Evolutionary conservation across 2,329 filamentous ascomycete genomes (phyloP), one percentile per base, ranked within the genome.

Genomic region (Cordyceps javanica): DNA sequence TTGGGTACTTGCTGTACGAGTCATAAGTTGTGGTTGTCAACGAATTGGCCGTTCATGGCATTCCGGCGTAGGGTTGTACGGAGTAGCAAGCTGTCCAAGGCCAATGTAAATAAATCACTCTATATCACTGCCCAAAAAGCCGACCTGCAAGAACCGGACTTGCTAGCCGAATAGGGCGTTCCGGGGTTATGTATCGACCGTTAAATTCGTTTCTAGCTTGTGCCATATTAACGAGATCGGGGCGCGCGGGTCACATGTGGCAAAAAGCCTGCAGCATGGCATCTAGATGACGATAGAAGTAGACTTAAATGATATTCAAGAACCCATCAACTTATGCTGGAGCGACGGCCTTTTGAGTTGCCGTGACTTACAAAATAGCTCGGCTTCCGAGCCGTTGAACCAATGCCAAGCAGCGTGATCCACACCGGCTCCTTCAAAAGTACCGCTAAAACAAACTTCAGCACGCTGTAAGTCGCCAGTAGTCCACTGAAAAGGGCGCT

Each of bases 321-420:
- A 21, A 25, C 23, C 19, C 7, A 28, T 53, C 14, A 21, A n/a
- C 9, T n/a, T 30, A 14, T 38, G 44, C 10, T 42, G 28, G 39
- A 45, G 25, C 19, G 21, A 28, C 21, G 52, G 30, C 19, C 28
- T 21, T 54, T 54, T 45, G 26, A 52, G 11, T n/a, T 6, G 28
- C 25, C 11, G 19, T 21, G 14, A 48, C 52, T 21, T 46, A 28
- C 30, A 26, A 46, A 11, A 32, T 6, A 16, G 9, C 52, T 55
- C 52, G 52, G 52, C 42, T n/a, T 46, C 52, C 52, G 52, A 55
- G 52, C 42, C 52, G 41, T 55, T 55, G 41, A 26, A 16, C 32
- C 25, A n/a, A 19, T 32, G 38, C 41, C 41, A 32, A 54, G 26
- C 3, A 2, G 25, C 28, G 16, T 9, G n/a, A 26, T 45, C 39